Evolutionary conservation across 805 yeast species (phyloP), one percentile per base, ranked within the genome.

Genomic region (Schizosaccharomyces octosporus): DNA sequence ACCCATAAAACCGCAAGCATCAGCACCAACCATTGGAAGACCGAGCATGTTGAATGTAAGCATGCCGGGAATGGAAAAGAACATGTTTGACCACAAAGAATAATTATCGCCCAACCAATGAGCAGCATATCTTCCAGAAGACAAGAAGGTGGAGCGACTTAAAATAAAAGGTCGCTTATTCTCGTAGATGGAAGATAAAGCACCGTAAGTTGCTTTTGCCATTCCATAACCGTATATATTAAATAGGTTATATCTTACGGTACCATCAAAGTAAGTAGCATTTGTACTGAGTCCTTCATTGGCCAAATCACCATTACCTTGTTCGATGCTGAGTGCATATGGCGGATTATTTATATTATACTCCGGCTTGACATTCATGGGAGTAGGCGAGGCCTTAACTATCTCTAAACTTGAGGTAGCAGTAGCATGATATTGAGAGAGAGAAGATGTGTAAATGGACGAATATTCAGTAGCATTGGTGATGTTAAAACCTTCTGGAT

Each of bases 81-180:
- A 75, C 65, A 86, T 72, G 66, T 84, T 81, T 63, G 81, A 87
- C 94, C 94, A 86, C 66, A 75, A 80, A 4, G 90, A 82, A 78
- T 78, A 79, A 69, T 85, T 86, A 69, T 86, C 95, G 59, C 95
- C 95, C 0, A 88, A 83, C 95, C 94, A 86, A 79, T 84, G 81
- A 0, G 93, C 93, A 0, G 85, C 78, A 0, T 88, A 76, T 66
- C 85, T 77, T 70, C 86, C 94, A 5, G 90, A 84, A 0, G 95
- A 94, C 0, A 90, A 75, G 68, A 75, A 86, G 68, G 78, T 85
- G 0, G 93, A 75, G 65, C 95, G 75, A 0, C 94, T 83, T 59
- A 86, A 72, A 11, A 86, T 70, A 65, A 86, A 86, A 11, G 94
- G 95, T 51, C 72, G 66, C 61, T 67, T 45, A 31, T 61, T 45